Evolutionary conservation across 768 basidiomycete species (phyloP).

Genomic region (Ramaria rubella): DNA sequence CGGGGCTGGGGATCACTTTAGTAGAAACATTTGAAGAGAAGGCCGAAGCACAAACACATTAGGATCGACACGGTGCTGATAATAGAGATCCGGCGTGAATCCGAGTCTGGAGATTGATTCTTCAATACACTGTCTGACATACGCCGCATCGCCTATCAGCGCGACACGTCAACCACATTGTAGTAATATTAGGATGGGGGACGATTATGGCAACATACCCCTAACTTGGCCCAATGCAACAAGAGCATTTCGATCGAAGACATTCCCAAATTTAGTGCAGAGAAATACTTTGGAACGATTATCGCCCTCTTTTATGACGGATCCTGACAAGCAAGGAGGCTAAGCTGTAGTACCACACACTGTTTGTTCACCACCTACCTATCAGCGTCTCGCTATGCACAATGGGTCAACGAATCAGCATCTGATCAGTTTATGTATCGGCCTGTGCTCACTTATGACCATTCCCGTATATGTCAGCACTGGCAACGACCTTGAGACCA

Average conservation of each 20-base stretch:
- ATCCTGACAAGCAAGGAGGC: neutral
- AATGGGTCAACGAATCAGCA: neutral
- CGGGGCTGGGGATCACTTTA: neutral
- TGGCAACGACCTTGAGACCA: neutral
- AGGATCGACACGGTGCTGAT: conserved; percentile 12
- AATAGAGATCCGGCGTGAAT: conserved; percentile 9
- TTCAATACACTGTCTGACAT: conserved; percentile 7
- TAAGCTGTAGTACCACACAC: neutral
- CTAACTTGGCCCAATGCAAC: conserved; percentile 1
- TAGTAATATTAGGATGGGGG: neutral
- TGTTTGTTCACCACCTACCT: neutral
- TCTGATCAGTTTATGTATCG: neutral
- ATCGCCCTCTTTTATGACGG: conserved; percentile 7
- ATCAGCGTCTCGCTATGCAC: conserved; percentile 7
- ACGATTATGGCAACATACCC: neutral
- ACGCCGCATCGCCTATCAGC: conserved; percentile 17
- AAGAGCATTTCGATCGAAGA: conserved; percentile 3
- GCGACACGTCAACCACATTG: conserved; percentile 36
- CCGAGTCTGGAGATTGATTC: conserved; percentile 10
- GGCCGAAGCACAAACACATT: neutral
- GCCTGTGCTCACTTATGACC: conserved; percentile 11
- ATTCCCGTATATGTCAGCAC: conserved; percentile 9
- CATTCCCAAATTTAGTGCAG: conserved; percentile 9
- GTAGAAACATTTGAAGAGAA: neutral
- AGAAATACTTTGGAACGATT: conserved; percentile 12